phyloP scores from a whole-genome alignment of 805 yeast species.

The Suhomyces pyralidae region DNA sequence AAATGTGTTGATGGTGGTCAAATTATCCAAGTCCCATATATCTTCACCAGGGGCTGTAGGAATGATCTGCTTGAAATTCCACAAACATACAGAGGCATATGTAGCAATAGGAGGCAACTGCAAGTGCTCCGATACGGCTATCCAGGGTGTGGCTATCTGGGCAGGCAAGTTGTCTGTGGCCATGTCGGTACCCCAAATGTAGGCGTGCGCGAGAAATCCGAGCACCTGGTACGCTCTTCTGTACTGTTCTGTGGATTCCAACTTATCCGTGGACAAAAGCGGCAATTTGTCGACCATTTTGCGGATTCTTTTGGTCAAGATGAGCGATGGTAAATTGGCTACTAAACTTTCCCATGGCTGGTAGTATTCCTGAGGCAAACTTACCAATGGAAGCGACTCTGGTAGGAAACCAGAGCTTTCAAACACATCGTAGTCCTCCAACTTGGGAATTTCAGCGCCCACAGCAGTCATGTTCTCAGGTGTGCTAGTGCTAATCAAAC shows the following conservation, averaged over 20 bases:
- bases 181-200: conserved; percentile 75
- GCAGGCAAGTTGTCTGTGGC: conserved; percentile 65
- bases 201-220: conserved; percentile 82
- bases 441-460: conserved; percentile 12
- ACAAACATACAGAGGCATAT: conserved; percentile 80
- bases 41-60: conserved; percentile 35
- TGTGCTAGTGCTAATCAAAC: not conserved
- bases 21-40: conserved; percentile 57
- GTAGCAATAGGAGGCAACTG: conserved; percentile 85
- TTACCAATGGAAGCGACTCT: conserved; percentile 54
- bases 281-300: conserved; percentile 62
- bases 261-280: conserved; percentile 45
- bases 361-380: conserved; percentile 60
- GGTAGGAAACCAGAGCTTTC: conserved; percentile 79
- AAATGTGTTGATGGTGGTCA: conserved; percentile 78
- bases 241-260: conserved; percentile 48
- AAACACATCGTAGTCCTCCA: conserved; percentile 69
- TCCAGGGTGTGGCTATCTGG: conserved; percentile 68
- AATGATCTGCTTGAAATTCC: conserved; percentile 75
- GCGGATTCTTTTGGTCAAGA: conserved; percentile 64
- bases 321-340: conserved; percentile 65
- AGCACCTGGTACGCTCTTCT: conserved; percentile 80
- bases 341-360: conserved; percentile 76
- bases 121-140: conserved; percentile 53
- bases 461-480: not conserved